phyloP scores from a whole-genome alignment of 768 basidiomycete species.

The Lactifluus hygrophoroides region DNA sequence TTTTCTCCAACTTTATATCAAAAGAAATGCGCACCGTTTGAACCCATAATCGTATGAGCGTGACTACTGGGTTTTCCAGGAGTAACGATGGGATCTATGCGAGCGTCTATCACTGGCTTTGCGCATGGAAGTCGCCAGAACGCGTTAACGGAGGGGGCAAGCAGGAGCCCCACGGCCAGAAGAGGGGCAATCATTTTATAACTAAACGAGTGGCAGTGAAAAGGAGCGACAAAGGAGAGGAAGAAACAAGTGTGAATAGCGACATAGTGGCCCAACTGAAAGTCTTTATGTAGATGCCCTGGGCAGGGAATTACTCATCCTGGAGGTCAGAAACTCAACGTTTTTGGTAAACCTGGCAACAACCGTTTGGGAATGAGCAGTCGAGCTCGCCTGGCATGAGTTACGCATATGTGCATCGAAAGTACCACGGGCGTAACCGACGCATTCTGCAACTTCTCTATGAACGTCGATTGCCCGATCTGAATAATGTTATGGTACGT shows the following conservation, averaged over 20 bases:
- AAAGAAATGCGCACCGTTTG: background rate
- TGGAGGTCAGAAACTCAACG: background rate
- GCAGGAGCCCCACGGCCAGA: constrained; percentile 6
- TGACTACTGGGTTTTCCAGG: background rate
- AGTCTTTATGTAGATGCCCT: background rate
- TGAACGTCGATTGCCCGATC: no score
- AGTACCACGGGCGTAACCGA: no score
- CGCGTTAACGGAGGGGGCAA: constrained; percentile 4
- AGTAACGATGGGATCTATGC: constrained; percentile 9
- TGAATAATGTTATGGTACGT: no score
- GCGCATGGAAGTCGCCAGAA: constrained; percentile 15
- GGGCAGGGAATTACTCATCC: background rate
- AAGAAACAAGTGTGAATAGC: background rate
- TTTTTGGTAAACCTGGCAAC: background rate
- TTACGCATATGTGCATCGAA: no score
- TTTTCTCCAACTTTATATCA: background rate
- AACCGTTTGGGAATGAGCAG: background rate
- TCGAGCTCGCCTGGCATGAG: background rate
- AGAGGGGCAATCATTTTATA: background rate
- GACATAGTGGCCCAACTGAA: background rate
- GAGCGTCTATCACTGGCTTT: background rate
- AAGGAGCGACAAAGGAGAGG: constrained; percentile 9
- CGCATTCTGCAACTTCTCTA: no score
- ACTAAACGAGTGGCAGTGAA: background rate
- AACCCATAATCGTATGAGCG: constrained; percentile 15